These are phyloP conservation scores for Dothistroma pini DNA, from an alignment of 2,329 filamentous ascomycete genomes.

Conservation along the genomic window DNA sequence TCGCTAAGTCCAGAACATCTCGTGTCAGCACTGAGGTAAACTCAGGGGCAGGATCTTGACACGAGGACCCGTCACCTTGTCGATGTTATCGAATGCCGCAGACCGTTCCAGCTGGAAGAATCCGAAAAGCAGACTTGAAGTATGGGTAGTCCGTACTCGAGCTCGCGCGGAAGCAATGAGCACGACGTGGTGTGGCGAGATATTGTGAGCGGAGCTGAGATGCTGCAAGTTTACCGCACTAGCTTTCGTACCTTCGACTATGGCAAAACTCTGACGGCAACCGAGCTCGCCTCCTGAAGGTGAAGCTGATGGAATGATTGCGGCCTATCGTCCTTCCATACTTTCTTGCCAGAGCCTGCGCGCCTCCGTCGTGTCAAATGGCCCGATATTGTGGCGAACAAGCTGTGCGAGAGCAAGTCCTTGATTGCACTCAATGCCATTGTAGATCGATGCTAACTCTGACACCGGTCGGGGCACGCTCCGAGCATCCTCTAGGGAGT, in stretches of 20 bases:
- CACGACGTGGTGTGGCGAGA: constrained; percentile 14
- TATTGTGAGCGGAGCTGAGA: constrained; percentile 2
- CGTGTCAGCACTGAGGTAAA: background rate
- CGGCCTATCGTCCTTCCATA: constrained; percentile 7
- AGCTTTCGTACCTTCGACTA: constrained; percentile 4
- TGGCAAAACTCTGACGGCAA: constrained; percentile 12
- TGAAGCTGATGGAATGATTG: constrained; percentile 7
- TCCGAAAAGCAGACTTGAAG: constrained; percentile 13
- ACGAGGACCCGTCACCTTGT: constrained; percentile 11
- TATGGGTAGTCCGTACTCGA: constrained; percentile 3
- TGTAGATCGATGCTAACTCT: constrained; percentile 11
- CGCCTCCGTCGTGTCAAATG: constrained; percentile 6
- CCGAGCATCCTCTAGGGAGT: constrained; percentile 20
- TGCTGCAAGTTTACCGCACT: background rate
- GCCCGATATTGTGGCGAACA: constrained; percentile 6
- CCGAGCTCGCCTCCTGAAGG: constrained; percentile 1
- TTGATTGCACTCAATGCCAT: constrained; percentile 1
- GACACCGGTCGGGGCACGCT: constrained; percentile 14
- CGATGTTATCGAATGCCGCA: constrained; percentile 12
- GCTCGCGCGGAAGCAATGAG: constrained; percentile 16
- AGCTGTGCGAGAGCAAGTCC: constrained; percentile 9
- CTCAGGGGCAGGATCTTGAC: constrained; percentile 13
- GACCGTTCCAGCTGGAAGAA: constrained; percentile 17
- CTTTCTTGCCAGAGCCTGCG: constrained; percentile 10
- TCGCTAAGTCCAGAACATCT: background rate